Base-by-base conservation (phyloP, 1,284 basidiomycete genomes). In the Fomitopsis palustris region DNA sequence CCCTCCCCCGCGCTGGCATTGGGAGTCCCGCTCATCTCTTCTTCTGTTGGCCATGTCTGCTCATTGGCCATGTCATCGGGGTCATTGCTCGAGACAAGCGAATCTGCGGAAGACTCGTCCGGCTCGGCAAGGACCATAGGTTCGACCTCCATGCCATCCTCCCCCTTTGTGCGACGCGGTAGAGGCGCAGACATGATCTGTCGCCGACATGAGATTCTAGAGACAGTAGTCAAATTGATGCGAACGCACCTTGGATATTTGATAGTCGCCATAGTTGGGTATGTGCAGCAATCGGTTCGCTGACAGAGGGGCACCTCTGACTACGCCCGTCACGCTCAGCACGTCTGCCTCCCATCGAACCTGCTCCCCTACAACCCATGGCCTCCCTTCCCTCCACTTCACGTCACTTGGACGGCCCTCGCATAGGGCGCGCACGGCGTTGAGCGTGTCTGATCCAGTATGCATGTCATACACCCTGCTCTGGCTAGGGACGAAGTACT, bases 41-140 rank as follows among this genome's bases (percentile, higher is more conserved):
- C 96, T 71, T 98, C 95, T 0, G 95, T 98, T 0, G 96, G 96
- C 96, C 96, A 98, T 0, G 96, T 99, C 75, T 99, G 96, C 70
- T 99, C 96, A 70, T 96, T 96, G 16, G 82, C 86, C 75, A 98
- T 81, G 61, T 93, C 86, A 67, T 98, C 95, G 0, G 92, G 92
- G 33, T 90, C 86, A 69, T 98, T 98, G 61, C 85, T 89, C 0
- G 92, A 93, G 2, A 93, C 83, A 31, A 98, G 78, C 5, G 96
- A 96, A 72, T 99, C 96, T 1, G 92, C 93, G 1, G 85, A 79
- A 7, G 88, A 87, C 0, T 80, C 73, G 55, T 85, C 79, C 10
- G 83, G 83, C 74, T 86, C 85, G 1, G 81, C 85, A 54, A 88
- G 75, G 45, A 84, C 63, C 53, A 69, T 73, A 2, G 83, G 77